A percentile compares a stretch with the other conserved stretches of the same genome.
Evolutionary conservation across 495 filamentous ascomycete species (phyloP).

Genomic region (Lindgomyces ingoldianus): DNA sequence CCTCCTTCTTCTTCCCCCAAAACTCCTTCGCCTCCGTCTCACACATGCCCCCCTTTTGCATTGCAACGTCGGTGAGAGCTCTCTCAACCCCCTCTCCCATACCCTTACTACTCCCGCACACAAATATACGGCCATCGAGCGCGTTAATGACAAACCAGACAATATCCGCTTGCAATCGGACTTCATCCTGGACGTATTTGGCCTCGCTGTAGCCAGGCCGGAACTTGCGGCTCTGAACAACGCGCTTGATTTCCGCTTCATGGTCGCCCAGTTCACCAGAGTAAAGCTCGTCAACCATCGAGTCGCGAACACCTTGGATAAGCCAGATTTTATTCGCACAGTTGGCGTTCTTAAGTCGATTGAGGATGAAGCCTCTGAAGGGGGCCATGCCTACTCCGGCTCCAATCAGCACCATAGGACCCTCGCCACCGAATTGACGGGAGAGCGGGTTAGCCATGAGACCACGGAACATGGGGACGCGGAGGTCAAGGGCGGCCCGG

Average conservation of each 20-base stretch:
- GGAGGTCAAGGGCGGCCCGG: conserved; percentile 56
- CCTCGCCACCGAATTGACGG: conserved; percentile 82
- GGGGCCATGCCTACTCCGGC: conserved; percentile 96
- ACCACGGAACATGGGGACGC: conserved; percentile 95
- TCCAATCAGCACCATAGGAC: conserved; percentile 95
- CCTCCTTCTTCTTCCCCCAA: conserved; percentile 46
- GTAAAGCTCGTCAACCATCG: conserved; percentile 90
- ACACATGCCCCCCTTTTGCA: conserved; percentile 57
- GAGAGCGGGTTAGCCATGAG: conserved; percentile 98
- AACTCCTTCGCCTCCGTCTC: conserved; percentile 56
- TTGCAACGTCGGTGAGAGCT: conserved; percentile 50
- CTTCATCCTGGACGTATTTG: conserved; percentile 50
- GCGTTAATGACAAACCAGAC: conserved; percentile 97
- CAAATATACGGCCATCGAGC: conserved; percentile 89
- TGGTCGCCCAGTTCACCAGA: conserved; percentile 94
- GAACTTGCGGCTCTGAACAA: conserved; percentile 76
- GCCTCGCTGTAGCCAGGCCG: conserved; percentile 33
- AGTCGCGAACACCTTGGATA: conserved; percentile 92
- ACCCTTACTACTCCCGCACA: conserved; percentile 89
- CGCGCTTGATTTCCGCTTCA: conserved; percentile 87
- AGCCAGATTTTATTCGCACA: conserved; percentile 99
- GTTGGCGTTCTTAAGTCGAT: conserved; percentile 90
- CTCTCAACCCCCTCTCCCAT: conserved; percentile 95
- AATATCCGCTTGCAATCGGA: conserved; percentile 78
- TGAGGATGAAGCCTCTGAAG: conserved; percentile 95